phyloP scores from a whole-genome alignment of 108 stramenopile genomes.

The Skeletonema marinoi region DNA sequence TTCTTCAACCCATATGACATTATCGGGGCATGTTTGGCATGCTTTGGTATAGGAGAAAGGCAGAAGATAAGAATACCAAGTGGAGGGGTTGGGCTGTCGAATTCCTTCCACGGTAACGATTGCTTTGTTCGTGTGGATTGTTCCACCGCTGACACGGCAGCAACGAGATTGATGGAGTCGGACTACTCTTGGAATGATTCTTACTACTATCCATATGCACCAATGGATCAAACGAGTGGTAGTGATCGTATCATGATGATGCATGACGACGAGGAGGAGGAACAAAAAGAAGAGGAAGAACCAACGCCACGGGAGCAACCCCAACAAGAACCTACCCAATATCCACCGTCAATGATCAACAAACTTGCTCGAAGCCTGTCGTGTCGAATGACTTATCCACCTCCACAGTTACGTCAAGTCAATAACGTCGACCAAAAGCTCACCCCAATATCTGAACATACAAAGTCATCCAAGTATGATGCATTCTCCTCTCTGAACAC shows the following conservation, averaged over 20 bases:
- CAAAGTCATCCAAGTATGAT: constrained; percentile 6
- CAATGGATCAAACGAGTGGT: not conserved
- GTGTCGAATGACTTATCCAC: not conserved
- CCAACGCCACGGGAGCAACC: not conserved
- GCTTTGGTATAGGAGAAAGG: constrained; percentile 4
- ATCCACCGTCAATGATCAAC: constrained; percentile 1
- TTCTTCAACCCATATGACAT: not conserved
- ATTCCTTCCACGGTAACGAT: constrained; percentile 6
- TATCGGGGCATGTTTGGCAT: constrained; percentile 12
- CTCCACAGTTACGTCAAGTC: not conserved
- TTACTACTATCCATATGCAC: constrained; percentile 8
- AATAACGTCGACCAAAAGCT: constrained; percentile 3
- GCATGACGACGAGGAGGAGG: not conserved
- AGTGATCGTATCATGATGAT: not conserved
- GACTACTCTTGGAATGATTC: constrained; percentile 2
- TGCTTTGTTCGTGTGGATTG: constrained; percentile 28
- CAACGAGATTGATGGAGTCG: not conserved
- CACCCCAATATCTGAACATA: constrained; percentile 13
- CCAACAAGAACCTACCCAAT: not conserved
- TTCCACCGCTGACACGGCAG: not conserved
- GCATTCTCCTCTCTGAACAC: constrained; percentile 21
- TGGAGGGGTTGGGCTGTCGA: not conserved
- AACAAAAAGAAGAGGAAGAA: not conserved
- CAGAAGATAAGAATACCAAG: not conserved
- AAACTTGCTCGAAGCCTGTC: not conserved